These are phyloP conservation scores for Sindora glabra DNA, from an alignment of 306 rosid genomes.

Conservation along the genomic window DNA sequence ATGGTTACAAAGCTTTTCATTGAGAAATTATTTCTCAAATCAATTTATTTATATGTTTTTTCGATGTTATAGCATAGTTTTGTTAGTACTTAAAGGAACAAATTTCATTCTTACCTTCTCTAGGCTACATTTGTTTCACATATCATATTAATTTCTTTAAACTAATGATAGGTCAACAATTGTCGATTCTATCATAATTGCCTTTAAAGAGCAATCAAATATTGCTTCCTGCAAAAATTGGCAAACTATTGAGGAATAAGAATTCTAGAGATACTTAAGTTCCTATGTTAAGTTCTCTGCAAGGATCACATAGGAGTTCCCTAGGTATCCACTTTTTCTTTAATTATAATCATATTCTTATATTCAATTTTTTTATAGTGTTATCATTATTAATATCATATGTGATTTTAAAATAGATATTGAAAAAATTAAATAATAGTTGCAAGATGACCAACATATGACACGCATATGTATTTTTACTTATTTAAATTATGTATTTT, in stretches of 20 bases:
- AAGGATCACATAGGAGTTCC: constrained; percentile 47
- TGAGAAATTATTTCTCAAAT: not conserved
- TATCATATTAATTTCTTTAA: not conserved
- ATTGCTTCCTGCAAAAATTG: constrained; percentile 36
- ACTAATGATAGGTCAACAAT: constrained; percentile 54
- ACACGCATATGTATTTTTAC: too few species aligned
- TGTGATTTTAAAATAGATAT: too few species aligned
- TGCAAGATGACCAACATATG: too few species aligned
- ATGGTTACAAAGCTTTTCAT: not conserved
- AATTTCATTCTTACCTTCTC: constrained; percentile 4
- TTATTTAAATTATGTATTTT: too few species aligned
- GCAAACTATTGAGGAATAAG: constrained; percentile 38
- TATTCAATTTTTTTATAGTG: not conserved
- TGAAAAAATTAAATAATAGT: too few species aligned
- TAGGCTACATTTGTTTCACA: constrained; percentile 1
- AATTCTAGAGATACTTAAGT: constrained; percentile 36
- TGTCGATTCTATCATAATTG: constrained; percentile 55
- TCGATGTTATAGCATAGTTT: not conserved
- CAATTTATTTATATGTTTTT: constrained; percentile 1
- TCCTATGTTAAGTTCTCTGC: constrained; percentile 41
- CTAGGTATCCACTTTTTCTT: constrained; percentile 28
- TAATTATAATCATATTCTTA: not conserved
- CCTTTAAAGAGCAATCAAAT: constrained; percentile 50
- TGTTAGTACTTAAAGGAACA: not conserved
- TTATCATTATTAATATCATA: not conserved